These are phyloP conservation scores for Sedum album DNA, from an alignment of 164 flowering plant genomes.

Conservation along the genomic window DNA sequence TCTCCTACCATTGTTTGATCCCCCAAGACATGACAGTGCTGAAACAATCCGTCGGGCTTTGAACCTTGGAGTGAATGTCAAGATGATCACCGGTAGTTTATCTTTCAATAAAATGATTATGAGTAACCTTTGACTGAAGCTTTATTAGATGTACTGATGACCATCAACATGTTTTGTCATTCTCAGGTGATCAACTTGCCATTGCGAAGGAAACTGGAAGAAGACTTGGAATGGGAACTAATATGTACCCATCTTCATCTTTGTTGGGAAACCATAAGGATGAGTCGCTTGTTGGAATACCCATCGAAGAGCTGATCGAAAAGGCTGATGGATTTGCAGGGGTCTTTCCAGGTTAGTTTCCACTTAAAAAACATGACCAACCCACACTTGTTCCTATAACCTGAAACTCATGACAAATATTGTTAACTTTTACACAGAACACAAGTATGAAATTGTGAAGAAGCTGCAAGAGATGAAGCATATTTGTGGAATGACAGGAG, in stretches of 20 bases:
- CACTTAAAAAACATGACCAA: not conserved
- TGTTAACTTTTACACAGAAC: not conserved
- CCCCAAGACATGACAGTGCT: slow-evolving; percentile 11
- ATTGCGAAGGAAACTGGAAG: slow-evolving; percentile 3
- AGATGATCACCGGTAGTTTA: slow-evolving; percentile 10
- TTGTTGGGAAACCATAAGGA: slow-evolving; percentile 5
- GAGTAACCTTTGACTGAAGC: not conserved
- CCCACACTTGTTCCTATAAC: not conserved
- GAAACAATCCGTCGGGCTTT: slow-evolving; percentile 9
- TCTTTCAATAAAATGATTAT: not conserved
- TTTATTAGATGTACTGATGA: not conserved
- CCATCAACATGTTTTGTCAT: not conserved
- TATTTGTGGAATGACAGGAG: slow-evolving; percentile 7
- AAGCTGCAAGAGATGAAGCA: slow-evolving; percentile 4
- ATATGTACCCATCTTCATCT: slow-evolving; percentile 5
- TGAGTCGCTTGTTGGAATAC: not conserved
- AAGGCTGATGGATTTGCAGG: slow-evolving; percentile 3
- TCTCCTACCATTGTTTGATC: slow-evolving; percentile 7
- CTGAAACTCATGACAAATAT: not conserved
- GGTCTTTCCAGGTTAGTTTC: not conserved
- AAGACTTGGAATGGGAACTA: slow-evolving; percentile 3
- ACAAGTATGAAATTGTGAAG: slow-evolving; percentile 2
- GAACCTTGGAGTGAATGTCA: slow-evolving; percentile 9
- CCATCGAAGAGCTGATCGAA: not conserved
- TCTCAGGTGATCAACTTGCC: slow-evolving; percentile 4